Percentiles rank a stretch among this genome's conserved stretches.
These are phyloP conservation scores for Pistacia atlantica DNA, from an alignment of 345 rosid species.

Conservation along the genomic window DNA sequence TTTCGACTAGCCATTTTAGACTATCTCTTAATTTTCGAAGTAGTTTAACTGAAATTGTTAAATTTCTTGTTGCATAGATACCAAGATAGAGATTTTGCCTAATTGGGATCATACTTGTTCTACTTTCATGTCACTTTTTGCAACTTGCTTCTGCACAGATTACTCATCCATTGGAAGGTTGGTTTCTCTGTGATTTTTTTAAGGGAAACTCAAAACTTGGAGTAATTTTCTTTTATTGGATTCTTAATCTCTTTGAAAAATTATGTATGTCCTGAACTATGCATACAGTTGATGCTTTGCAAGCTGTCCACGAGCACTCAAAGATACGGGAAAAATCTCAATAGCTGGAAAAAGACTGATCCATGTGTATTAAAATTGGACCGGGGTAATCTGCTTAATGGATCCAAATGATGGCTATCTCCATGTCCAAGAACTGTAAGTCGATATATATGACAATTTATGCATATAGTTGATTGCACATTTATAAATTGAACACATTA, in stretches of 20 bases:
- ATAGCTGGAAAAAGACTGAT: constrained; percentile 56
- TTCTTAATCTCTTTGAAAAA: no score
- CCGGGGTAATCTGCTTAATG: constrained; percentile 72
- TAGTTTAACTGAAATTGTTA: neutral
- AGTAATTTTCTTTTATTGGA: no score
- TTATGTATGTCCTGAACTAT: no score
- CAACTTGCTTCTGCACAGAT: constrained; percentile 38
- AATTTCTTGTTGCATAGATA: constrained; percentile 30
- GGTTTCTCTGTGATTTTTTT: neutral
- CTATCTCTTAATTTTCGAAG: no score
- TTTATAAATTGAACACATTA: no score
- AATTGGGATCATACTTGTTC: constrained; percentile 23
- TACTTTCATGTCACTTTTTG: constrained; percentile 29
- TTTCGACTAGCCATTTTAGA: no score
- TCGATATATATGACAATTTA: neutral
- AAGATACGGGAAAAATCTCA: constrained; percentile 39
- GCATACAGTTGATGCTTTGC: constrained; percentile 9
- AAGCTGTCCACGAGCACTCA: constrained; percentile 1
- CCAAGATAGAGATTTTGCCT: constrained; percentile 22
- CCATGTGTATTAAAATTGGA: constrained; percentile 87
- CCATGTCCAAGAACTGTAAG: constrained; percentile 75
- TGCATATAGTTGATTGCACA: neutral
- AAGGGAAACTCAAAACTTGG: no score
- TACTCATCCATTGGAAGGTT: constrained; percentile 69
- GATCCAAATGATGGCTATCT: constrained; percentile 65